A percentile compares a stretch with the other conserved stretches of the same genome.
Evolutionary conservation across 2,329 filamentous ascomycete species (phyloP).

Genomic region (Aspergillus sp.): DNA sequence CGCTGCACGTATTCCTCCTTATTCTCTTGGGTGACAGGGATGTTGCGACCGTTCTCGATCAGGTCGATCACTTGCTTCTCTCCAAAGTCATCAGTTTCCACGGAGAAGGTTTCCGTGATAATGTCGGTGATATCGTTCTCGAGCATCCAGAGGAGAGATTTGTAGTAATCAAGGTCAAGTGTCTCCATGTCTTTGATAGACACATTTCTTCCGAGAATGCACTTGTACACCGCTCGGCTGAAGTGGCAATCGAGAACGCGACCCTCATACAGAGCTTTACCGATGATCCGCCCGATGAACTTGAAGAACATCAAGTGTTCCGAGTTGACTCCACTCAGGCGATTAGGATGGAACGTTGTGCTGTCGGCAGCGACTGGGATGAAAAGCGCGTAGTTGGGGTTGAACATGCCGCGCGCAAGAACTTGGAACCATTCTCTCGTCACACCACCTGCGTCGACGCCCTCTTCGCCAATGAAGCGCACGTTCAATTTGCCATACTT

Average conservation of each 20-base stretch:
- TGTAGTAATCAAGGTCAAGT: conserved; percentile 97
- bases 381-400: conserved; percentile 94
- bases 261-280: conserved; percentile 94
- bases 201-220: conserved; percentile 87
- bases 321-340: conserved; percentile 84
- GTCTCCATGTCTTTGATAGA: conserved; percentile 99
- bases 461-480: conserved; percentile 93
- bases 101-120: conserved; percentile 91
- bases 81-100: conserved; percentile 90
- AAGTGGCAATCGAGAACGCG: conserved; percentile 97
- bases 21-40: conserved; percentile 93
- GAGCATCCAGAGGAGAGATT: conserved; percentile 95
- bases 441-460: conserved; percentile 94
- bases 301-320: conserved; percentile 99
- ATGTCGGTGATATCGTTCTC: conserved; percentile 98
- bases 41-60: conserved; percentile 78
- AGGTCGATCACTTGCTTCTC: conserved; percentile 82
- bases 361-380: conserved; percentile 93
- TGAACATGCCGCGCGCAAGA: conserved; percentile 95
- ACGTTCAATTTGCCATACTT: conserved; percentile 99
- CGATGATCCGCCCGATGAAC: conserved; percentile 96
- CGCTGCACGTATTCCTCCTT: conserved; percentile 96
- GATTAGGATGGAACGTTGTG: conserved; percentile 98
- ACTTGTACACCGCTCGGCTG: conserved; percentile 96
- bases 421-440: conserved; percentile 99